Evolutionary conservation across 805 yeast genomes (phyloP).

Genomic region (Wickerhamomyces queroliae): DNA sequence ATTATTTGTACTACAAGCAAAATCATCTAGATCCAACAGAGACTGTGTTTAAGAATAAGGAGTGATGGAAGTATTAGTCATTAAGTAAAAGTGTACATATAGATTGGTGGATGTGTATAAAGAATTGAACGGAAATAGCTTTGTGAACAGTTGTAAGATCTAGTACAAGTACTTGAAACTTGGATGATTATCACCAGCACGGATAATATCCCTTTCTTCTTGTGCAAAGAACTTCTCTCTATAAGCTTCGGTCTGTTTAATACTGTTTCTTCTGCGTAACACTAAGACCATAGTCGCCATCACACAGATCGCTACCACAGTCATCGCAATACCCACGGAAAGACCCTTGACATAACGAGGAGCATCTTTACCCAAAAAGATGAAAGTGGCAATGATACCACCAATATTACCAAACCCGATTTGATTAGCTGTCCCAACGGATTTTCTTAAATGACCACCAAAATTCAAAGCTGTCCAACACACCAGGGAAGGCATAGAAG

Average conservation of each 20-base stretch:
- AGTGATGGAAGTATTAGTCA: too few species aligned
- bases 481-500: slow-evolving; percentile 30
- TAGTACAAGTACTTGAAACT: slow-evolving; percentile 41
- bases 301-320: slow-evolving; percentile 33
- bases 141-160: too few species aligned
- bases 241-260: slow-evolving; percentile 28
- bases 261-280: slow-evolving; percentile 26
- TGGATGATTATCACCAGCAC: slow-evolving; percentile 37
- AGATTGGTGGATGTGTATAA: too few species aligned
- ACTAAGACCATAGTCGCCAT: slow-evolving; percentile 26
- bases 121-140: too few species aligned
- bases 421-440: slow-evolving; percentile 33
- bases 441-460: slow-evolving; percentile 33
- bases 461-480: slow-evolving; percentile 33
- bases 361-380: slow-evolving; percentile 32
- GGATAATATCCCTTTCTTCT: slow-evolving; percentile 27
- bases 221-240: slow-evolving; percentile 25
- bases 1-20: not conserved
- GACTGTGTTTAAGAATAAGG: not conserved
- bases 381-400: slow-evolving; percentile 34
- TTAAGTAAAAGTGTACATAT: too few species aligned
- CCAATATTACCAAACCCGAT: slow-evolving; percentile 35
- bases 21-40: not conserved
- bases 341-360: slow-evolving; percentile 32
- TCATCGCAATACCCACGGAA: slow-evolving; percentile 38